Percentiles rank a stretch among this genome's conserved stretches.
phyloP scores from a whole-genome alignment of 2,329 filamentous ascomycete genomes.

The Pleochaeta shiraiana region DNA sequence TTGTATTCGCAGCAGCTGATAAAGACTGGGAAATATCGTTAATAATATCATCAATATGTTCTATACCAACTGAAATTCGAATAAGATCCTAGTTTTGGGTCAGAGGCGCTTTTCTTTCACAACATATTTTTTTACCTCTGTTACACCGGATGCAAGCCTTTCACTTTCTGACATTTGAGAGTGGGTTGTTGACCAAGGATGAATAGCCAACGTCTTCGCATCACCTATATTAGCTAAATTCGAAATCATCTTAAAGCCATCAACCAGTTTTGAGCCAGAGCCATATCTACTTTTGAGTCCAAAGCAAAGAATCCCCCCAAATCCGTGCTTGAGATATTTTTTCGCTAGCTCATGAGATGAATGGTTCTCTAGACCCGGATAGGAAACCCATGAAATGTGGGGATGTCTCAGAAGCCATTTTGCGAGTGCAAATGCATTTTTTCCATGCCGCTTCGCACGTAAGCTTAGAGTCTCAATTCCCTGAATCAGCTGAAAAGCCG shows the following conservation, averaged over 20 bases:
- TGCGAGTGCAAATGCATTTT: slow-evolving; percentile 63
- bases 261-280: slow-evolving; percentile 76
- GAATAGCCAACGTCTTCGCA: slow-evolving; percentile 84
- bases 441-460: slow-evolving; percentile 65
- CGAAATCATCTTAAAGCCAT: slow-evolving; percentile 85
- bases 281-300: slow-evolving; percentile 73
- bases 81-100: slow-evolving; percentile 50
- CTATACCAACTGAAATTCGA: slow-evolving; percentile 83
- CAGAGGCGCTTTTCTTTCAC: no score
- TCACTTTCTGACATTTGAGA: slow-evolving; percentile 76
- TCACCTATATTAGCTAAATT: slow-evolving; percentile 95
- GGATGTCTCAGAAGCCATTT: slow-evolving; percentile 64
- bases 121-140: slow-evolving; percentile 29
- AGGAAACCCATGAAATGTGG: slow-evolving; percentile 82
- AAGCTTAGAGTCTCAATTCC: slow-evolving; percentile 80
- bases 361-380: slow-evolving; percentile 72
- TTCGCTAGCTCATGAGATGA: slow-evolving; percentile 59
- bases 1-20: slow-evolving; percentile 34
- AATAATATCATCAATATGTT: slow-evolving; percentile 96
- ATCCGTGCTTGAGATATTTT: slow-evolving; percentile 68
- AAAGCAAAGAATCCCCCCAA: slow-evolving; percentile 79
- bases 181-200: slow-evolving; percentile 90
- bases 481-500: slow-evolving; percentile 74
- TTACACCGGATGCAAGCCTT: slow-evolving; percentile 59
- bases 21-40: slow-evolving; percentile 89